Evolutionary conservation across 2,329 filamentous ascomycete species (phyloP), one percentile per base, ranked within the genome.

Genomic region (Aspergillus piperis): DNA sequence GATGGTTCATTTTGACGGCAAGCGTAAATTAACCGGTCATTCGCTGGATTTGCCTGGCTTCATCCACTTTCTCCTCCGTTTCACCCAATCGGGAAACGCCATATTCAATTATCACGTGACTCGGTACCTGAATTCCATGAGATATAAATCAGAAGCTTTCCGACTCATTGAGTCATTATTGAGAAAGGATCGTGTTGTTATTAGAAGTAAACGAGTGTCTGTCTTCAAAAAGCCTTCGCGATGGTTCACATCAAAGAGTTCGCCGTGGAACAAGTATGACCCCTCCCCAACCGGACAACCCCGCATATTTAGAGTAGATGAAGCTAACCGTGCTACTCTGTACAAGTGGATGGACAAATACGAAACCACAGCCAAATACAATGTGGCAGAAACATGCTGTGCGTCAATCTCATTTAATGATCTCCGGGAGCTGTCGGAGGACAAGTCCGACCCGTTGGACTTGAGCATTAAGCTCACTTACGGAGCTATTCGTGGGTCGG

Each of bases 311-410:
- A 8, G 8, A 21, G 3, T 27, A 27, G 2, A 10, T 27, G 13
- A n/a, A 17, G 8, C 47, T 50, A 50, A 32, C 47, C 25, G 6
- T 50, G 27, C 15, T 8, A 50, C 25, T 27, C 7, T 27, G 25
- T 27, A 8, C 47, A 15, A 86, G 83, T 86, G 83, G 83, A 84
- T 85, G 82, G 82, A 85, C 70, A 71, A 77, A 32, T 77, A 84
- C 66, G 82, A 84, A 64, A 79, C 75, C 1, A 76, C 76, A 49
- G 80, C 80, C 65, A 83, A 82, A 63, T 82, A 83, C 73, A 93
- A 96, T 73, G 84, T 94, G 52, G 89, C 90, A 59, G 90, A 94
- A 75, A 94, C 90, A 0, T 94, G 90, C 71, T 89, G 86, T 58
- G 86, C 88, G 2, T 91, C 89, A 3, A 81, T 94, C 21, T 92